Percentiles rank a stretch among this genome's conserved stretches.
phyloP scores from a whole-genome alignment of 2,329 filamentous ascomycete species.

The Zymoseptoria crescenta region DNA sequence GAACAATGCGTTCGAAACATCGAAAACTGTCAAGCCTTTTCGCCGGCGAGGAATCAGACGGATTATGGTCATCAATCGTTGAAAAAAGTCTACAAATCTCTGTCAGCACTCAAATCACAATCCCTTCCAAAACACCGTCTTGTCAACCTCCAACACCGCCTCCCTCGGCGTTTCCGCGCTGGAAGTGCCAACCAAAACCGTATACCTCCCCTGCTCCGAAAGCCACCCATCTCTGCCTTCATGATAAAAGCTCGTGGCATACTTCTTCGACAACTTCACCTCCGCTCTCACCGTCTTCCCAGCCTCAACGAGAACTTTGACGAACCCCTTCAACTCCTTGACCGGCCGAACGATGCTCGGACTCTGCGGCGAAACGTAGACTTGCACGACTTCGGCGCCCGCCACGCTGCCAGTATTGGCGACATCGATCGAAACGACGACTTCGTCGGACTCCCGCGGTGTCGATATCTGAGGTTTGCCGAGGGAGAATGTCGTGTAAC shows the following conservation, averaged over 20 bases:
- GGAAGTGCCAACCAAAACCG: conserved; percentile 53
- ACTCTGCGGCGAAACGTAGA: conserved; percentile 58
- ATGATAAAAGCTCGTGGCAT: conserved; percentile 62
- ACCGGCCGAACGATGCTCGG: conserved; percentile 57
- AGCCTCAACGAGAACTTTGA: conserved; percentile 53
- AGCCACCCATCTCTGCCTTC: conserved; percentile 60
- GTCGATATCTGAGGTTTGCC: conserved; percentile 47
- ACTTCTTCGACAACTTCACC: conserved; percentile 54
- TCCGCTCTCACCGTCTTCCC: conserved; percentile 51
- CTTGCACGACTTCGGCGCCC: conserved; percentile 59
- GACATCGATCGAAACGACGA: conserved; percentile 44
- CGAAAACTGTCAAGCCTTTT: neutral
- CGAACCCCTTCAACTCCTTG: conserved; percentile 64
- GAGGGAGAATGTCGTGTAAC: conserved; percentile 66
- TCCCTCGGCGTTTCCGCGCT: conserved; percentile 47
- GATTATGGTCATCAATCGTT: too few relatives aligned
- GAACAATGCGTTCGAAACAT: neutral
- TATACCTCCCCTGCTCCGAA: conserved; percentile 58
- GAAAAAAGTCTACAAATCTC: too few relatives aligned
- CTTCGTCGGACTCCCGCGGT: conserved; percentile 40
- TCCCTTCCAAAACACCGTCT: conserved; percentile 62
- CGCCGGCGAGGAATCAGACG: neutral
- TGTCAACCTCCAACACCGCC: conserved; percentile 48
- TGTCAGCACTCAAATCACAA: conserved; percentile 25
- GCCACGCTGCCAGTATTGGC: conserved; percentile 50